phyloP scores from a whole-genome alignment of 2,329 filamentous ascomycete genomes.

The Coniochaeta sp. region DNA sequence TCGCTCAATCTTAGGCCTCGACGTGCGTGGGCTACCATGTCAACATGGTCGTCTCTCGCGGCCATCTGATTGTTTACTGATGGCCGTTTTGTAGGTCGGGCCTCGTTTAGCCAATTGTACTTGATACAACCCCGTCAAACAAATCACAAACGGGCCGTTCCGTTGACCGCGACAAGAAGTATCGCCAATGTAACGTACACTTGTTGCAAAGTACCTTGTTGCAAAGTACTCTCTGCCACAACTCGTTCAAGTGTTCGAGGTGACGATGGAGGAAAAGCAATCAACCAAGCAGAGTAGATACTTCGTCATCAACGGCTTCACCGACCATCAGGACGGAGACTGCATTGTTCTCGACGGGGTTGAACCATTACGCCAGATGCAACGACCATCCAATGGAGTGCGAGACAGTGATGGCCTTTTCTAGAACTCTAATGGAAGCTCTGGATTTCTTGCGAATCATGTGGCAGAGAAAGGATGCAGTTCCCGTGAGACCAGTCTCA shows the following conservation, averaged over 20 bases:
- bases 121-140: neutral
- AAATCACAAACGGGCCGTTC: neutral
- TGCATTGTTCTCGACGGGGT: neutral
- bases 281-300: no score
- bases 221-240: no score
- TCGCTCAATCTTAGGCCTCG: neutral
- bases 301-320: no score
- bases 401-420: neutral
- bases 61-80: neutral
- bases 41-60: neutral
- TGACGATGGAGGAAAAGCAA: no score
- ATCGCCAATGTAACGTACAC: neutral
- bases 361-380: neutral
- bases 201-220: neutral
- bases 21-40: neutral
- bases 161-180: neutral
- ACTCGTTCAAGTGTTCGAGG: no score
- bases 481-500: neutral
- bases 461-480: slow-evolving; percentile 16
- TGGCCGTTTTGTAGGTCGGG: neutral
- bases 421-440: slow-evolving; percentile 12
- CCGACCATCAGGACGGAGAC: no score
- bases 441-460: slow-evolving; percentile 25
- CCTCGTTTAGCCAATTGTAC: slow-evolving; percentile 2
- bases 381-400: slow-evolving; percentile 6